Evolutionary conservation across 2,329 filamentous ascomycete genomes (phyloP).

Genomic region (Aspergillus brasiliensis): DNA sequence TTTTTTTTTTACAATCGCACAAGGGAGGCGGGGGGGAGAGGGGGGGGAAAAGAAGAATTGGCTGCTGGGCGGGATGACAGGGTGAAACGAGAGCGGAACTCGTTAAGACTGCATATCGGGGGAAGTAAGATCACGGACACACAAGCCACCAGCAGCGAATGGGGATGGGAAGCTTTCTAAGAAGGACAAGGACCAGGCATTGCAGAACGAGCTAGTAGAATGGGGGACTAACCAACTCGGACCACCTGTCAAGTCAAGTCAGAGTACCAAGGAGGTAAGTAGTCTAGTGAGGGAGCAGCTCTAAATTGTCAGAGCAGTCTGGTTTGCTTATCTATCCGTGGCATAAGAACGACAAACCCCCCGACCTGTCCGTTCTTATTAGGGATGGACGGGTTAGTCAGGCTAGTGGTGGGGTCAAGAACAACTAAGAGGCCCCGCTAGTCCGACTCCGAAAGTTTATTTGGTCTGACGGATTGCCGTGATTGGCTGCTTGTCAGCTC

Average conservation of each 20-base stretch:
- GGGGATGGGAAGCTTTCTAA: not conserved
- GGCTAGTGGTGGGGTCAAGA: slow-evolving; percentile 9
- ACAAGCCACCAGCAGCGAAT: slow-evolving; percentile 9
- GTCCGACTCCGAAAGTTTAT: slow-evolving; percentile 19
- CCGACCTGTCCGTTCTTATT: slow-evolving; percentile 7
- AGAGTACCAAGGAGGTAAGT: not conserved
- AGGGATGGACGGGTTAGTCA: slow-evolving; percentile 8
- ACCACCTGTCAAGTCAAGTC: not conserved
- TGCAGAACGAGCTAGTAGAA: slow-evolving; percentile 5
- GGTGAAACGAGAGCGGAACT: slow-evolving; percentile 6
- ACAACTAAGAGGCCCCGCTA: slow-evolving; percentile 16
- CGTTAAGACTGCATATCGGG: slow-evolving; percentile 19
- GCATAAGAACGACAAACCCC: slow-evolving; percentile 1
- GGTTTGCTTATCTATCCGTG: slow-evolving; percentile 9
- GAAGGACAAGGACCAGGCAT: slow-evolving; percentile 9
- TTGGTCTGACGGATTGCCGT: not conserved
- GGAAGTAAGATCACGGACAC: slow-evolving; percentile 8
- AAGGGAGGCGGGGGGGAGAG: not conserved
- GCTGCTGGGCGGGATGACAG: slow-evolving; percentile 7
- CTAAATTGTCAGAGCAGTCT: not conserved
- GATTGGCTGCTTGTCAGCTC: slow-evolving; percentile 11
- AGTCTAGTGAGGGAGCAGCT: not conserved
- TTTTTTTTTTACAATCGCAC: too few species aligned
- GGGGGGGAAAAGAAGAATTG: not conserved
- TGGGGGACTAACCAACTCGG: not conserved